phyloP scores from a whole-genome alignment of 2,329 filamentous ascomycete genomes.

The Neurospora crassa region DNA sequence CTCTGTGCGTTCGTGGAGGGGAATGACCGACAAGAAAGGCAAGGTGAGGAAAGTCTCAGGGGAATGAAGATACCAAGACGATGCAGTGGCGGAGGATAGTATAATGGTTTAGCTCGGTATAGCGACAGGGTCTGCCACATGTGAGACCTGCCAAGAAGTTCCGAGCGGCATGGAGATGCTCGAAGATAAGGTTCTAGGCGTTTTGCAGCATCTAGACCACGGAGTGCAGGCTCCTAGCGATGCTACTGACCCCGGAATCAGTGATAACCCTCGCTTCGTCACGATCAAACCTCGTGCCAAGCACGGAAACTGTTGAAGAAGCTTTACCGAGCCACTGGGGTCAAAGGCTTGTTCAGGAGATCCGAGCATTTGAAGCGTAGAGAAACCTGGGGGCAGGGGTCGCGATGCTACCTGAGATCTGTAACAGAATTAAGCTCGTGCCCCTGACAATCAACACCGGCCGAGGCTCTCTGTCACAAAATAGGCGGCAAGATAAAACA shows the following conservation, averaged over 20 bases:
- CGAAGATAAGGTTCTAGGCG: not conserved
- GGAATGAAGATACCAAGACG: not conserved
- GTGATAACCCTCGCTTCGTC: not conserved
- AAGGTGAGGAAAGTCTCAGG: not conserved
- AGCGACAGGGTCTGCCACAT: not conserved
- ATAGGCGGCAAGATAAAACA: not conserved
- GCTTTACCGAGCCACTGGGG: not conserved
- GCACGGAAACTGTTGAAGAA: not conserved
- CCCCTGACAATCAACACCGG: not conserved
- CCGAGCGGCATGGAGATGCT: not conserved
- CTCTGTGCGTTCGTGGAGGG: not conserved
- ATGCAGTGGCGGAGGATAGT: not conserved
- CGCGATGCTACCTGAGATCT: not conserved
- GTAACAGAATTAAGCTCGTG: not conserved
- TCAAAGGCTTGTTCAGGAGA: not conserved
- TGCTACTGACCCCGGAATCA: not conserved
- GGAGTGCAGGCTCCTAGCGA: not conserved
- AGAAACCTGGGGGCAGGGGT: not conserved
- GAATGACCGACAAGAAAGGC: not conserved
- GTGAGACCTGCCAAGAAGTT: not conserved
- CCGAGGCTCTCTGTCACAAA: not conserved
- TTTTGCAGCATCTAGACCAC: not conserved
- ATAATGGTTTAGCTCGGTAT: not conserved
- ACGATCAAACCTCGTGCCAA: not conserved
- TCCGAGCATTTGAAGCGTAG: not conserved